Evolutionary conservation across 192 early-diverging fungal species (phyloP), one percentile per base, ranked within the genome.

Genomic region (Coemansia sp.): DNA sequence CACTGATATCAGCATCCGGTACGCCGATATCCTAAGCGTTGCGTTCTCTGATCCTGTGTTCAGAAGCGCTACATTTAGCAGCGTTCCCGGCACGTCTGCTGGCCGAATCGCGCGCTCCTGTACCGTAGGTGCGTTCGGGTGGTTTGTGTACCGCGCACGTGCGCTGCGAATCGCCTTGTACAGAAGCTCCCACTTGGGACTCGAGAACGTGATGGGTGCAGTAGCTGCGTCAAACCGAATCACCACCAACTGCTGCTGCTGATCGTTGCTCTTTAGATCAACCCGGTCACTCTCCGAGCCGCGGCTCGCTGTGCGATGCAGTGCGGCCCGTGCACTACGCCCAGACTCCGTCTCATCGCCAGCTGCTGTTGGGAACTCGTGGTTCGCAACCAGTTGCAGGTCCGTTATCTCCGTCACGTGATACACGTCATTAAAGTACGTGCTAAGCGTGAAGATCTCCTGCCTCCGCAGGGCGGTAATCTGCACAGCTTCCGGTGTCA

Each of bases 1-100:
- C 0, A 97, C 74, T 4, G 95, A 88, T 65, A 90, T 91, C n/a
- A 98, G 86, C 67, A 98, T 85, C 70, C 96, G 93, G 79, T 98
- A 99, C 2, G 92, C 91, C 51, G 94, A 88, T 54, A 93, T 75
- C 11, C 96, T 83, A 46, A 99, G 75, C 42, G 85, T 86, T 4
- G 93, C 84, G 65, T 96, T 93, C 22, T 90, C 88, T 45, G 90
- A 91, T 0, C 92, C 93, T 50, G 94, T 84, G 75, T 97, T 96
- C 46, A 95, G 81, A 64, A 99, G 71, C 19, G 96, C 92, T 84
- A 98, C 94, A 62, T 96, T 98, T 44, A 98, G 83, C 45, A 98
- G 75, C 17, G 90, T 92, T 11, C 95, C 96, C 0, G 95, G 93
- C 7, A 97, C 94, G 85, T 96, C 94, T 11, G 86, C 84, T 5